phyloP scores from a whole-genome alignment of 495 filamentous ascomycete species.

The Pyrenula aspistea region DNA sequence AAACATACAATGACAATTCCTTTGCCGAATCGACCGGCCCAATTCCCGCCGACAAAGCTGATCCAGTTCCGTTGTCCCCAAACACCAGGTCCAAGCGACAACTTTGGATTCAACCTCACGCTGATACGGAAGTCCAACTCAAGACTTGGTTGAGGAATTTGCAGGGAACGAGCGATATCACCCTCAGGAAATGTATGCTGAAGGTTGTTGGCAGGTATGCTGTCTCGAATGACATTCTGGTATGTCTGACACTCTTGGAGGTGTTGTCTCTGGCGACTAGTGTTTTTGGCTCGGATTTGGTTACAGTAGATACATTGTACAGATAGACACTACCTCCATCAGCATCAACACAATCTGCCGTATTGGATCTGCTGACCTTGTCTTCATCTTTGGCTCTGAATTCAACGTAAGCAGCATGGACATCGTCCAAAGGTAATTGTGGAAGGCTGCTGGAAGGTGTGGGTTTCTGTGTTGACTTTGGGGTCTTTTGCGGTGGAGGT shows the following conservation, averaged over 20 bases:
- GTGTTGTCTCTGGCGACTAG: conserved; percentile 42
- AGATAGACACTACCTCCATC: conserved; percentile 31
- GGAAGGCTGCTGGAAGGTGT: conserved; percentile 25
- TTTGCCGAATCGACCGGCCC: conserved; percentile 49
- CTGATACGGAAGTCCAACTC: conserved; percentile 53
- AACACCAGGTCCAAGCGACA: conserved; percentile 36
- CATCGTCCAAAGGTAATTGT: conserved; percentile 36
- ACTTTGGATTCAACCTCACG: conserved; percentile 45
- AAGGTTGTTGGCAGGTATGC: conserved; percentile 44
- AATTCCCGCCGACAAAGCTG: conserved; percentile 43
- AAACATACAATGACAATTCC: conserved; percentile 43
- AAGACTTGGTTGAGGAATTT: conserved; percentile 41
- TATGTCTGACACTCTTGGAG: conserved; percentile 43
- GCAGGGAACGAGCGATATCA: conserved; percentile 36
- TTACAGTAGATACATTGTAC: conserved; percentile 49
- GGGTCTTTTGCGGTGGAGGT: conserved; percentile 20
- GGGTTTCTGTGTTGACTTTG: conserved; percentile 30
- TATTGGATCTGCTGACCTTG: conserved; percentile 25
- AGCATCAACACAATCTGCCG: conserved; percentile 3
- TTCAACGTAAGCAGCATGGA: conserved; percentile 43
- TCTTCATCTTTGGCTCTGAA: conserved; percentile 47
- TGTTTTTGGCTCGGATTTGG: conserved; percentile 45
- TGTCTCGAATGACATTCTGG: conserved; percentile 45
- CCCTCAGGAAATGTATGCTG: conserved; percentile 44
- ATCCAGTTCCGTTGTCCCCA: conserved; percentile 48